Conservation (phyloP, 345 rosid species). For the Physaria fendleri region DNA sequence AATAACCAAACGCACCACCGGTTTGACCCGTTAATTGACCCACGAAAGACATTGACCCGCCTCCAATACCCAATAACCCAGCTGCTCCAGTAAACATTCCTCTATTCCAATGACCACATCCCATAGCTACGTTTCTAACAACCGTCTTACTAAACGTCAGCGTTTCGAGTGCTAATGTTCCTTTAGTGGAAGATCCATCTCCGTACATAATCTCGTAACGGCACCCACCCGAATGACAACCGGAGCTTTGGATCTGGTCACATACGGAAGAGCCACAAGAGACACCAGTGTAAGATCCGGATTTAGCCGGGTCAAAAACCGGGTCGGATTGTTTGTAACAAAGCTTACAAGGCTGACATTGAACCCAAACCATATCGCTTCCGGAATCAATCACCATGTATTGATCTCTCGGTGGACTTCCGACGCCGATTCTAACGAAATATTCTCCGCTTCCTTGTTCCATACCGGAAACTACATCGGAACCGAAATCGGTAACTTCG, state of each 20-base stretch:
- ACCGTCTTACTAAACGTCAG: conserved; percentile 58
- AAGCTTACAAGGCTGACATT: conserved; percentile 84
- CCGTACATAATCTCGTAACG: conserved; percentile 89
- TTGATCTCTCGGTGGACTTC: conserved; percentile 79
- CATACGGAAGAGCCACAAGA: conserved; percentile 75
- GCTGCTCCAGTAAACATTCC: conserved; percentile 98
- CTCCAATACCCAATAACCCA: conserved; percentile 83
- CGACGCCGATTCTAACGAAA: conserved; percentile 85
- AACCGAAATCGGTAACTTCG: conserved; percentile 52
- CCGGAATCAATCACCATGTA: conserved; percentile 94
- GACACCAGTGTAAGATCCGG: conserved; percentile 69
- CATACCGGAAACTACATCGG: conserved; percentile 94
- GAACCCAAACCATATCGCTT: conserved; percentile 97
- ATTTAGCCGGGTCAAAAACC: conserved; percentile 73
- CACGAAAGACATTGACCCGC: conserved; percentile 82
- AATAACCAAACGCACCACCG: conserved; percentile 87
- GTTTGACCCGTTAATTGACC: conserved; percentile 86
- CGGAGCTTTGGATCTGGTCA: conserved; percentile 62
- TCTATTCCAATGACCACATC: conserved; percentile 83
- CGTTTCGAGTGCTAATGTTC: conserved; percentile 81
- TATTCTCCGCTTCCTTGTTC: conserved; percentile 96
- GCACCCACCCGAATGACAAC: conserved; percentile 71
- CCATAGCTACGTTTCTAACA: conserved; percentile 71
- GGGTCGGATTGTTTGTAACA: conserved; percentile 94
- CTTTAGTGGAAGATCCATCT: conserved; percentile 92